phyloP scores from a whole-genome alignment of 148 eudicot genomes.

The Spergularia marina region DNA sequence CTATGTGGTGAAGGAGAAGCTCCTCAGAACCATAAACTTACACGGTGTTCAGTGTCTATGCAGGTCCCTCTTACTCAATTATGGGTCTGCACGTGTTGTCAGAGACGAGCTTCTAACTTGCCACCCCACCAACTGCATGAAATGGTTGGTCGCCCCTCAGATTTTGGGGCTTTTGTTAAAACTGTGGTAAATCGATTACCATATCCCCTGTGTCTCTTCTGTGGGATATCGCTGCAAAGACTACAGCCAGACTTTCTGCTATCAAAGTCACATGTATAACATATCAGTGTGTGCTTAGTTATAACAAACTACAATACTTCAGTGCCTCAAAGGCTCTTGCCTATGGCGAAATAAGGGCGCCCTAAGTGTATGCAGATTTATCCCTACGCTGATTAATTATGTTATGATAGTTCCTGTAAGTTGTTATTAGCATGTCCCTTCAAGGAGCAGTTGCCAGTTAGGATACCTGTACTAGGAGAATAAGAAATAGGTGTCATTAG shows the following conservation, averaged over 20 bases:
- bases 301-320: neutral
- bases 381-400: too few species aligned
- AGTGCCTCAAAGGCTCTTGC: neutral
- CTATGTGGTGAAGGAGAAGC: conserved; percentile 19
- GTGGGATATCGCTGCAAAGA: conserved; percentile 83
- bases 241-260: conserved; percentile 69
- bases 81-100: conserved; percentile 83
- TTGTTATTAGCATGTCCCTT: neutral
- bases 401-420: too few species aligned
- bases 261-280: conserved; percentile 51
- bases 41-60: conserved; percentile 72
- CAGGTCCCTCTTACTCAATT: conserved; percentile 60
- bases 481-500: neutral
- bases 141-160: conserved; percentile 45
- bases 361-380: too few species aligned
- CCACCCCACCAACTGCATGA: conserved; percentile 55
- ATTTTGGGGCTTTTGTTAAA: conserved; percentile 22
- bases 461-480: neutral
- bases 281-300: conserved; percentile 7
- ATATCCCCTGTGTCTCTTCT: conserved; percentile 74
- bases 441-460: too few species aligned
- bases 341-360: too few species aligned
- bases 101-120: conserved; percentile 47
- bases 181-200: conserved; percentile 21
- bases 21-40: conserved; percentile 50